Percentiles rank a stretch among this genome's conserved stretches.
phyloP scores from a whole-genome alignment of 2,329 filamentous ascomycete genomes.

The Xylariaceae sp. region DNA sequence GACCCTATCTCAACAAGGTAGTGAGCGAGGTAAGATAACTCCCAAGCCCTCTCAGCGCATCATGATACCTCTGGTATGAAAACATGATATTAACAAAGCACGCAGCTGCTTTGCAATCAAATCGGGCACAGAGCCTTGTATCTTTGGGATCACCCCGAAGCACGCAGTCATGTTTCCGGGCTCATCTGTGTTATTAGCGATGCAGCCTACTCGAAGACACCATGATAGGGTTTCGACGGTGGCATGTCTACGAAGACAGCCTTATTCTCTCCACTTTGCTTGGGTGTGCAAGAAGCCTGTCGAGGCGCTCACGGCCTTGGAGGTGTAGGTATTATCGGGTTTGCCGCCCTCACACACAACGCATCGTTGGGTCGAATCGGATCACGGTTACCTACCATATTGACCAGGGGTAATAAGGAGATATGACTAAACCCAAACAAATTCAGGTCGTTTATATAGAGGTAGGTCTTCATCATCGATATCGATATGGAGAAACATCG shows the following conservation, averaged over 20 bases:
- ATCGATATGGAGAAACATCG: conserved; percentile 25
- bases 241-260: conserved; percentile 31
- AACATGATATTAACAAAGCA: not conserved
- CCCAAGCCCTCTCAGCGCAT: not conserved
- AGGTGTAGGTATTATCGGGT: conserved; percentile 24
- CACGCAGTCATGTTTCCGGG: conserved; percentile 24
- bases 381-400: conserved; percentile 17
- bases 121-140: conserved; percentile 26
- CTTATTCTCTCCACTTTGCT: conserved; percentile 25
- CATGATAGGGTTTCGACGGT: conserved; percentile 28
- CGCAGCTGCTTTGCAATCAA: conserved; percentile 26
- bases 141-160: conserved; percentile 30
- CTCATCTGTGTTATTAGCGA: conserved; percentile 25
- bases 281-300: conserved; percentile 11
- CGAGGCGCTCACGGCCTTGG: conserved; percentile 21
- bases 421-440: conserved; percentile 10
- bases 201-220: conserved; percentile 24
- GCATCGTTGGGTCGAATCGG: conserved; percentile 29
- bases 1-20: conserved; percentile 21
- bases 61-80: not conserved
- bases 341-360: conserved; percentile 27
- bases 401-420: conserved; percentile 12
- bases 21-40: conserved; percentile 24
- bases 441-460: conserved; percentile 8
- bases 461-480: conserved; percentile 30